These are phyloP conservation scores for Botryotinia globosa DNA, from an alignment of 2,329 filamentous ascomycete species.

Conservation along the genomic window DNA sequence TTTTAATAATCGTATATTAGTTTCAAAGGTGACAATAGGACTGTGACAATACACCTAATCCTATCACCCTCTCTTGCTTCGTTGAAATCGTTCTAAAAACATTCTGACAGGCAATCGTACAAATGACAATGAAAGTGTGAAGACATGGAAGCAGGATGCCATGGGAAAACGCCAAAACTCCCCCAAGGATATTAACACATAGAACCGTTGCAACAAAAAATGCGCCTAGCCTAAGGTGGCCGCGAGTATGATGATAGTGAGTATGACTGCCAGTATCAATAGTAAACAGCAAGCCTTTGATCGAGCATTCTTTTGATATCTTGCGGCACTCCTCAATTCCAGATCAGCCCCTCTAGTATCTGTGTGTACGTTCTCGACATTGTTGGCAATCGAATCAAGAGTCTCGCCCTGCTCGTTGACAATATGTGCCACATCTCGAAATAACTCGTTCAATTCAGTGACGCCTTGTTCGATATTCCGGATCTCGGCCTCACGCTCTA, in stretches of 20 bases:
- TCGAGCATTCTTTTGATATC: conserved; percentile 92
- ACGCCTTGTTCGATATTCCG: conserved; percentile 97
- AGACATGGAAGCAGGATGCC: background rate
- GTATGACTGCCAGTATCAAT: conserved; percentile 81
- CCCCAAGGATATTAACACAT: conserved; percentile 18
- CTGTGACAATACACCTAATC: background rate
- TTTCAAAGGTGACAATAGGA: background rate
- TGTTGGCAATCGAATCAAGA: conserved; percentile 82
- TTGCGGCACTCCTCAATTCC: conserved; percentile 79
- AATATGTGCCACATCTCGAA: conserved; percentile 97
- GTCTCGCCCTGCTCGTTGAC: conserved; percentile 90
- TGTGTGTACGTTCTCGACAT: conserved; percentile 77
- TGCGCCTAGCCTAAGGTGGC: conserved; percentile 67
- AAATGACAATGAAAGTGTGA: conserved; percentile 1
- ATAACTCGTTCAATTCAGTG: conserved; percentile 91
- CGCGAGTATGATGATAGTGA: conserved; percentile 86
- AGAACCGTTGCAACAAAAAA: background rate
- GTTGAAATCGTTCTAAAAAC: background rate
- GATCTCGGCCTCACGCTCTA: conserved; percentile 95
- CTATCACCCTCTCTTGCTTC: background rate
- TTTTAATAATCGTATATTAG: conserved; percentile 7
- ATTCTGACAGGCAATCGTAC: background rate
- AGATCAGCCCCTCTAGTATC: conserved; percentile 82
- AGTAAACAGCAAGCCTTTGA: conserved; percentile 93
- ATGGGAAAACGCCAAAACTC: conserved; percentile 21